Base-by-base conservation (phyloP, 2,329 filamentous ascomycete species). In the Phyllosticta capitalensis region DNA sequence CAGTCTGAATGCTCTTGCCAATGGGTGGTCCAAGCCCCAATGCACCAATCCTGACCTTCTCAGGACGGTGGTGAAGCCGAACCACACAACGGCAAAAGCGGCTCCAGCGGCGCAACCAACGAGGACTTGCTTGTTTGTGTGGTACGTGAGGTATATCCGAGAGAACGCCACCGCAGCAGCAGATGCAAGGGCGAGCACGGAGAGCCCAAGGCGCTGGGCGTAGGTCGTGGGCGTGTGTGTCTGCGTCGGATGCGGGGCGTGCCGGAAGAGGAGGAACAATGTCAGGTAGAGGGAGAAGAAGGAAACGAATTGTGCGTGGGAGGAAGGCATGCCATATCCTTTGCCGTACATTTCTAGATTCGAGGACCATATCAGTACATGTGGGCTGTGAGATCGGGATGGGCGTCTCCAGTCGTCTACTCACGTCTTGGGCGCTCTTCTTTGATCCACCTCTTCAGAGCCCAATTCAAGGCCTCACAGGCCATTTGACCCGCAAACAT, bases 301-400 rank as follows among this genome's bases (percentile, higher is more conserved):
- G 59, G 88, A 83, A 62, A 92, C 88, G 72, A 96, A 99, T 76
- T 99, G 94, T 9, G 94, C 89, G 75, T 99, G 94, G 45, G 92
- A 96, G 7, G 83, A 86, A 10, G 94, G 94, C 95, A 99, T 99
- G 67, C 94, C 95, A 71, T 99, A 99, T 64, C 94, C 94, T 73
- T 95, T 95, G 59, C 90, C 83, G 69, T 92, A 85, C 78, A 86
- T 84, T 73, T 83, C 83, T 85, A 65, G 58, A 38, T 7, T n/a
- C 59, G 22, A 5, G 56, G 19, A 19, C 50, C 49, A 67, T 49
- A 65, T 63, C 54, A 22, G 9, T 22, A 19, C n/a, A 22, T 49
- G 50, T 22, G 21, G 2, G 1, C 48, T 26, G 28, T 4, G 56
- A 26, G 26, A 52, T 21, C 9, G 9, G 26, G 22, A 56, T 48